Evolutionary conservation across 2,329 filamentous ascomycete species (phyloP), one percentile per base, ranked within the genome.

Genomic region (Fusarium oligoseptatum): DNA sequence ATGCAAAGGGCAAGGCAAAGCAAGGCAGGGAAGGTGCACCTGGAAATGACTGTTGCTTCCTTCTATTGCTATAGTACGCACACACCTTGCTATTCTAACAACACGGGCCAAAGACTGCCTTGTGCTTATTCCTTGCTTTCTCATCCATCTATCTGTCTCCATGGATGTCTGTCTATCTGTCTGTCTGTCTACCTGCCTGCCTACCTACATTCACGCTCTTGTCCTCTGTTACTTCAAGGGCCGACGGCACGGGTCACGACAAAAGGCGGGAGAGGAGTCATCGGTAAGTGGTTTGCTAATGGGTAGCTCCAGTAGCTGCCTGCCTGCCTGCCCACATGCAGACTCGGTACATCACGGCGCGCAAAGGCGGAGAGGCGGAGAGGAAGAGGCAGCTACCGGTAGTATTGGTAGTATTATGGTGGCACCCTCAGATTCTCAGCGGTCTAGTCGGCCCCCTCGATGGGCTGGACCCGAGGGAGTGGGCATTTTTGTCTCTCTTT

Each of bases 341-440:
- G 56, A 75, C 60, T 70, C 66, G 72, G 73, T 74, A 72, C 65
- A 75, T 75, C 29, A 57, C 60, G 68, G 68, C 50, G 64, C 64
- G 50, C 67, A 73, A 75, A 66, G 66, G 73, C 70, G 73, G 73
- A 75, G 70, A 71, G 63, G 58, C 37, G 57, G 69, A 73, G 57
- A 72, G 62, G 15, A 27, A 61, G 57, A 45, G 34, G 24, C 29
- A 37, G 43, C 50, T 56, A 39, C 65, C 48, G 48, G 48, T 55
- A 70, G 34, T 34, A 37, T 65, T 17, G 22, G 39, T 43, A 17
- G 37, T 29, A 48, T 48, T 48, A 24, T 27, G 24, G 43, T 27
- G 22, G 43, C 36, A 32, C 57, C 37, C 57, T 20, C 55, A 43
- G 37, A 64, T 36, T 37, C 63, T 48, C 52, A 58, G 34, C 55